Evolutionary conservation across 2,329 filamentous ascomycete genomes (phyloP).

Genomic region (Aspergillus nomiae): DNA sequence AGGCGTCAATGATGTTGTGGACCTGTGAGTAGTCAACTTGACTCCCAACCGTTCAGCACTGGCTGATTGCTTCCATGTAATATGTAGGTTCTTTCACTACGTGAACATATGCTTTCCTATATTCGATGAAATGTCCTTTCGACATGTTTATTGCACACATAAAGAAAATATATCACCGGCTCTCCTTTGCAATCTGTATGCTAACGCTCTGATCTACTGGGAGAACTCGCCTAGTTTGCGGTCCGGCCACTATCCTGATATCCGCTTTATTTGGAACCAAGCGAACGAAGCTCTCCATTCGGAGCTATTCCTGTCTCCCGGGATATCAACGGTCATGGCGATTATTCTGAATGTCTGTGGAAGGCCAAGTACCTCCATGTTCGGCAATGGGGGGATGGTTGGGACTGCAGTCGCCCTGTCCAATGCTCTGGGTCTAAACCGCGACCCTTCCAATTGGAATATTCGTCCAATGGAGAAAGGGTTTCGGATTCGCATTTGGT

Average conservation of each 20-base stretch:
- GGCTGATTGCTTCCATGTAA: background rate
- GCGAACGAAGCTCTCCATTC: constrained; percentile 58
- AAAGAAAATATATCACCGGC: constrained; percentile 54
- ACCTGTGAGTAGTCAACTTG: constrained; percentile 40
- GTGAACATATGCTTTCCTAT: constrained; percentile 58
- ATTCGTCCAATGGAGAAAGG: constrained; percentile 55
- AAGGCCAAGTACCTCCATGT: constrained; percentile 56
- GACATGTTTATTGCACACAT: constrained; percentile 41
- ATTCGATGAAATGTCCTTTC: constrained; percentile 53
- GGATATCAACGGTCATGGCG: constrained; percentile 56
- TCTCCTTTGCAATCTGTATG: constrained; percentile 55
- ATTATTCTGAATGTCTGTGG: constrained; percentile 59
- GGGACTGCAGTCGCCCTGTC: constrained; percentile 56
- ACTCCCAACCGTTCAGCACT: background rate
- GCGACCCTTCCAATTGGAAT: constrained; percentile 55
- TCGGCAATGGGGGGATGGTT: constrained; percentile 56
- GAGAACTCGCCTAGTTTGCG: constrained; percentile 38
- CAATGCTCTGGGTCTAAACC: constrained; percentile 58
- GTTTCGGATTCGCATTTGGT: constrained; percentile 58
- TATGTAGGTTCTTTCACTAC: constrained; percentile 50
- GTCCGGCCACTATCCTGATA: constrained; percentile 49
- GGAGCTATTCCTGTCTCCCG: constrained; percentile 56
- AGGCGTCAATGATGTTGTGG: constrained; percentile 43
- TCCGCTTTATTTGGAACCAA: constrained; percentile 60
- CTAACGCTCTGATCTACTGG: constrained; percentile 57